Base-by-base conservation (phyloP, 2,329 filamentous ascomycete species). In the Stemphylium lycopersici region DNA sequence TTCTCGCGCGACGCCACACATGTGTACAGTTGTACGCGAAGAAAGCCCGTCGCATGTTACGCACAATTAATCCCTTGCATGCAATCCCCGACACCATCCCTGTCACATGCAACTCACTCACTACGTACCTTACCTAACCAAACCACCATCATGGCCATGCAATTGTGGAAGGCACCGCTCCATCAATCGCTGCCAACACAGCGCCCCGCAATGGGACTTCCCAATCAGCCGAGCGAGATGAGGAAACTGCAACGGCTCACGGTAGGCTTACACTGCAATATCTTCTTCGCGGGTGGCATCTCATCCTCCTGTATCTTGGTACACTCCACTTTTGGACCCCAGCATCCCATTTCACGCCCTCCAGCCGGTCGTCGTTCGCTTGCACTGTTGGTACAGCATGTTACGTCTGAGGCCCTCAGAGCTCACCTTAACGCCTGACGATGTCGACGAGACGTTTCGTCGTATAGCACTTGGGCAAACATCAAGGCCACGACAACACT, bases 371-470 rank as follows among this genome's bases (percentile, higher is more conserved):
- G 57, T 44, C 54, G 20, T 56, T 52, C 48, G 29, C 47, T 59
- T 38, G 31, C 32, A 16, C n/a, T 13, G 42, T 33, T 54, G 43
- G 45, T 40, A 34, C 29, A 49, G 18, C 36, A 76, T 76, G 74
- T 58, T 76, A 54, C 73, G 74, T 40, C 63, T 70, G 16, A 65
- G 65, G 22, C 67, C 71, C 1, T 72, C 74, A 40, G 74, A 76
- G 58, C 70, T 76, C 36, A 68, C 66, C 16, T 46, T 76, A 61
- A 73, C 71, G 7, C 58, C 72, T 7, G 71, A 71, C 6, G 72
- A 76, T 52, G 58, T 76, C 38, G 70, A 76, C 4, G 70, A 73
- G 29, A 69, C 70, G 12, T 63, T 66, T 33, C 65, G 67, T 31
- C 69, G 70, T 40, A 67, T 75, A 51, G 65, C 69, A 48, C 60